A percentile compares a stretch with the other conserved stretches of the same genome.
phyloP scores from a whole-genome alignment of 1,284 basidiomycete species.

The Sanghuangporus weigelae region DNA sequence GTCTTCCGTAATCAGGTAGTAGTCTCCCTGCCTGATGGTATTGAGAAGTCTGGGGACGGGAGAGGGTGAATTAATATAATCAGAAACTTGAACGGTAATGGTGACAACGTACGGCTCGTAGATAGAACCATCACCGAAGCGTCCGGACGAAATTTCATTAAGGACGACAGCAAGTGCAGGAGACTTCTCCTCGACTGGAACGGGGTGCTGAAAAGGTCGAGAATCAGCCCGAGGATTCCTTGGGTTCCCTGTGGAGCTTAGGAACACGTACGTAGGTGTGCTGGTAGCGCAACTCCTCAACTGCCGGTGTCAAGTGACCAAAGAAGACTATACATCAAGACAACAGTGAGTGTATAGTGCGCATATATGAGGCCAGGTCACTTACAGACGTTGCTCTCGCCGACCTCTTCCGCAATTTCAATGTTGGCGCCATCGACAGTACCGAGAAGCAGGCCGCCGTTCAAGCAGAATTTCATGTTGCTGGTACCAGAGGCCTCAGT shows the following conservation, averaged over 20 bases:
- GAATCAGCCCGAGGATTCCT: neutral
- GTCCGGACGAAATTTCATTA: constrained; percentile 62
- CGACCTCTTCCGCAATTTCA: constrained; percentile 89
- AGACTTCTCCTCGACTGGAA: constrained; percentile 76
- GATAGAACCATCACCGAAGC: constrained; percentile 70
- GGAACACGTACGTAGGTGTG: constrained; percentile 51
- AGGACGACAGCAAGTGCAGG: constrained; percentile 73
- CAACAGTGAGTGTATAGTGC: neutral
- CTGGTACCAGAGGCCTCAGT: constrained; percentile 86
- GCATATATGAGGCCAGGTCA: constrained; percentile 19
- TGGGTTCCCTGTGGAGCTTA: neutral
- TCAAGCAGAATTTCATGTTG: constrained; percentile 92
- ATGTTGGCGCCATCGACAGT: constrained; percentile 92
- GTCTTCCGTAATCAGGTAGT: constrained; percentile 83
- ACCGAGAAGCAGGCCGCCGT: constrained; percentile 80
- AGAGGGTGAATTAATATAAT: constrained; percentile 17
- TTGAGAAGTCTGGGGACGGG: constrained; percentile 49
- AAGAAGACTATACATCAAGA: constrained; percentile 60
- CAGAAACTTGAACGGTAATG: neutral
- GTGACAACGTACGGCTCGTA: constrained; percentile 68
- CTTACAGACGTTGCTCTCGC: constrained; percentile 67
- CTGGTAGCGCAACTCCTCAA: constrained; percentile 80
- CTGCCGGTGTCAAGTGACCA: constrained; percentile 73
- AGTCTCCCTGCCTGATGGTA: constrained; percentile 74
- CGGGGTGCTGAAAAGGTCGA: constrained; percentile 40